Evolutionary conservation across 306 rosid genomes (phyloP).

Genomic region (Elaeagnus macrophylla): DNA sequence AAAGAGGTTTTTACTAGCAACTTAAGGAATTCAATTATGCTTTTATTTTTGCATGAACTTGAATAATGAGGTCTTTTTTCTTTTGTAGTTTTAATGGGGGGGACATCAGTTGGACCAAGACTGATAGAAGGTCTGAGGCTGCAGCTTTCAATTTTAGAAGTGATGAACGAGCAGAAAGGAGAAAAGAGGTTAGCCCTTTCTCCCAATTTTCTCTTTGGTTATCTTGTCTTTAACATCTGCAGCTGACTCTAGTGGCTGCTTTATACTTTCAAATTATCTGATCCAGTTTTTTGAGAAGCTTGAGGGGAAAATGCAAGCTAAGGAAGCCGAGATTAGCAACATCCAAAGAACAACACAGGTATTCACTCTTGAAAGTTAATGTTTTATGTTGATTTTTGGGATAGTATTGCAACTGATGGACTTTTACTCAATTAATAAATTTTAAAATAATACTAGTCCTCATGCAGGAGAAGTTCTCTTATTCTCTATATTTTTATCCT

Average conservation of each 20-base stretch:
- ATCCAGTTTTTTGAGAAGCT: conserved; percentile 44
- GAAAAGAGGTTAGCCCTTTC: conserved; percentile 53
- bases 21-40: conserved; percentile 6
- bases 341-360: conserved; percentile 57
- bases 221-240: conserved; percentile 13
- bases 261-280: conserved; percentile 12
- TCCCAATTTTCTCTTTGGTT: not conserved
- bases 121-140: conserved; percentile 29
- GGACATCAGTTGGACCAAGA: conserved; percentile 26
- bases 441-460: too few species aligned
- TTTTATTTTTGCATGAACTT: conserved; percentile 1
- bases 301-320: conserved; percentile 52
- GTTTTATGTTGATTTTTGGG: not conserved
- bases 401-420: not conserved
- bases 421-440: too few species aligned
- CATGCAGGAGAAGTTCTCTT: too few species aligned
- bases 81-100: conserved; percentile 24
- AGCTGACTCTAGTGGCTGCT: conserved; percentile 12
- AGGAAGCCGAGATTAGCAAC: conserved; percentile 46
- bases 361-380: conserved; percentile 3
- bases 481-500: too few species aligned
- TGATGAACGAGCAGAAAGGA: conserved; percentile 47
- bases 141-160: conserved; percentile 45
- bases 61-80: conserved; percentile 5
- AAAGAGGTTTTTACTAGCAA: conserved; percentile 36